A percentile compares a stretch with the other conserved stretches of the same genome.
These are phyloP conservation scores for Cystobasidiopsis lactophilus DNA, from an alignment of 768 basidiomycete species.

Conservation along the genomic window DNA sequence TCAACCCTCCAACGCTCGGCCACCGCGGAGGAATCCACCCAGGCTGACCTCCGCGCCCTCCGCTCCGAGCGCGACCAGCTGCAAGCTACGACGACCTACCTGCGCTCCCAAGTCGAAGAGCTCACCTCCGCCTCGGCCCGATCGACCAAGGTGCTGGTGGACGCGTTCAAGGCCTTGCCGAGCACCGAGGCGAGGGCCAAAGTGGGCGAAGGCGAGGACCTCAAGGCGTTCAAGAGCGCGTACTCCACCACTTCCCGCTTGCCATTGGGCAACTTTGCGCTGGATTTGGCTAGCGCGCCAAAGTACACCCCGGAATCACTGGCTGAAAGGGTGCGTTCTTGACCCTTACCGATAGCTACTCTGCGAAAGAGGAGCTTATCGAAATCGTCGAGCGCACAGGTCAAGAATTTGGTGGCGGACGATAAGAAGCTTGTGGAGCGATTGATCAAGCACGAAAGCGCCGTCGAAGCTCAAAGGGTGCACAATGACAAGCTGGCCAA, in stretches of 20 bases:
- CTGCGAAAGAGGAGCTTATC: neutral
- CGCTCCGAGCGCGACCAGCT: neutral
- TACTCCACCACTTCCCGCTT: constrained; percentile 23
- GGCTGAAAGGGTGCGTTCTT: constrained; percentile 24
- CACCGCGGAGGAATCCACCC: too few species aligned
- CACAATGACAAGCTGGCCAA: constrained; percentile 85
- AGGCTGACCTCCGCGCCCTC: too few species aligned
- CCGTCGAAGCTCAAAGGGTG: constrained; percentile 72
- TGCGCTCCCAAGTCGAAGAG: neutral
- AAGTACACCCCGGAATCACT: constrained; percentile 57
- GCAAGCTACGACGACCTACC: neutral
- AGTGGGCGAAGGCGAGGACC: constrained; percentile 13
- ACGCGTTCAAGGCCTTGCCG: constrained; percentile 62
- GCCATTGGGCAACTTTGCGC: constrained; percentile 37
- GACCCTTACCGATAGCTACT: neutral
- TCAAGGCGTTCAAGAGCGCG: constrained; percentile 35
- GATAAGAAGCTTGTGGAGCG: constrained; percentile 68
- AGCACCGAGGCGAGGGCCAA: constrained; percentile 48
- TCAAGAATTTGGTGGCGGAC: constrained; percentile 61
- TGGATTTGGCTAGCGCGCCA: constrained; percentile 39
- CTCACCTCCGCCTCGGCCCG: constrained; percentile 25
- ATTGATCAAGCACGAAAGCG: constrained; percentile 60
- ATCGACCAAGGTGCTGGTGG: constrained; percentile 41
- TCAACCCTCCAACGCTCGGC: too few species aligned
- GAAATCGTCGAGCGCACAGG: constrained; percentile 33